A percentile compares a stretch with the other conserved stretches of the same genome.
These are phyloP conservation scores for Sugiyamaella grinbergsii DNA, from an alignment of 1,139 yeast genomes.

Conservation along the genomic window DNA sequence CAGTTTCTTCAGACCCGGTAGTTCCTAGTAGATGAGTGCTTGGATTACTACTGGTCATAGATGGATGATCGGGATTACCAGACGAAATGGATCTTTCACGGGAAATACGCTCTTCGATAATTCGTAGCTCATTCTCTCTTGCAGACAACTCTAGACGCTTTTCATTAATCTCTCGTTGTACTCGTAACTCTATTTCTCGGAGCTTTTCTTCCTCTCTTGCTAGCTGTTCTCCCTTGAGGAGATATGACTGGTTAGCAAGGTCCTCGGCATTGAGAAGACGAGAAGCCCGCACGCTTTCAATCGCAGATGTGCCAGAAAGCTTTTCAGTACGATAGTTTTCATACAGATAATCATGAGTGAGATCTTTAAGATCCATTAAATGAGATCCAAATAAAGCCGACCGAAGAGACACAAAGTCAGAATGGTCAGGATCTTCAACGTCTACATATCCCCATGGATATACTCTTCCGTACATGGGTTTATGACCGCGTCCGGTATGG, in stretches of 20 bases:
- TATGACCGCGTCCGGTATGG: constrained; percentile 64
- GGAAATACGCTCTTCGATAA: constrained; percentile 73
- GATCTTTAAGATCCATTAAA: constrained; percentile 84
- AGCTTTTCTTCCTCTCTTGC: constrained; percentile 35
- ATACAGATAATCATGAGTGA: constrained; percentile 86
- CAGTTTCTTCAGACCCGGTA: constrained; percentile 8
- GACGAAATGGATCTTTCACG: constrained; percentile 28
- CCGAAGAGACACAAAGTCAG: constrained; percentile 76
- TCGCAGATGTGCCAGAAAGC: constrained; percentile 48
- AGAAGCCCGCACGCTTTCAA: constrained; percentile 31
- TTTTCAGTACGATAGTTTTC: constrained; percentile 92
- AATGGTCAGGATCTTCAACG: constrained; percentile 76
- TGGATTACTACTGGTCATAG: constrained; percentile 9
- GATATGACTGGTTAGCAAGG: constrained; percentile 45
- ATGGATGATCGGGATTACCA: background rate
- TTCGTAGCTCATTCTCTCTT: constrained; percentile 84
- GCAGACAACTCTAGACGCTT: constrained; percentile 83
- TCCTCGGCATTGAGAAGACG: constrained; percentile 44
- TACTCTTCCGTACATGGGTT: constrained; percentile 82
- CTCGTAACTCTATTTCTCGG: constrained; percentile 52
- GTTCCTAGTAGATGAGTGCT: constrained; percentile 6
- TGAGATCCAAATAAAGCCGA: constrained; percentile 83
- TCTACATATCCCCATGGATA: constrained; percentile 93
- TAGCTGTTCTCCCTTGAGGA: constrained; percentile 47
- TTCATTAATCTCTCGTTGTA: constrained; percentile 82